Evolutionary conservation across 2,329 filamentous ascomycete genomes (phyloP).

Genomic region (Malbranchea cinnamomea): DNA sequence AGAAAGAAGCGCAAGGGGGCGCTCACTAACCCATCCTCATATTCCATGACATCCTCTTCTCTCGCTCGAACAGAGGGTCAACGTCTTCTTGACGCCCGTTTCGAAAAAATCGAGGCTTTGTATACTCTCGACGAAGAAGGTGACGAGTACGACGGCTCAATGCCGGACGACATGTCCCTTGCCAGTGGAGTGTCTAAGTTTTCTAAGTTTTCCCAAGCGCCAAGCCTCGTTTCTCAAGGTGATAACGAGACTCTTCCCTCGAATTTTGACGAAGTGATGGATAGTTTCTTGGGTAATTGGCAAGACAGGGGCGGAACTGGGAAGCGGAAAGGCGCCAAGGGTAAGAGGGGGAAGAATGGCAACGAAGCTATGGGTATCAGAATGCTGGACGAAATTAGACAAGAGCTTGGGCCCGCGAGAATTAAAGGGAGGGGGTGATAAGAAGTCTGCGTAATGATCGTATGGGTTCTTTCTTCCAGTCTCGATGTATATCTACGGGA

Average conservation of each 20-base stretch:
- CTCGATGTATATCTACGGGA: too few relatives aligned
- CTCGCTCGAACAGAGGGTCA: conserved; percentile 78
- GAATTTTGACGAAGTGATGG: conserved; percentile 82
- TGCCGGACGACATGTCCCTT: conserved; percentile 31
- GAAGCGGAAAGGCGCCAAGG: conserved; percentile 30
- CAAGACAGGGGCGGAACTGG: conserved; percentile 28
- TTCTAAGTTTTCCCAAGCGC: conserved; percentile 45
- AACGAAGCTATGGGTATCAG: conserved; percentile 68
- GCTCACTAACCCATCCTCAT: conserved; percentile 69
- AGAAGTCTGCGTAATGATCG: too few relatives aligned
- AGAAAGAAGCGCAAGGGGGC: conserved; percentile 93
- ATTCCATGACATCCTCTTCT: conserved; percentile 84
- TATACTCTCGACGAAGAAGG: conserved; percentile 50
- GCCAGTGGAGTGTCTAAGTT: conserved; percentile 25
- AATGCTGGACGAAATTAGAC: conserved; percentile 80
- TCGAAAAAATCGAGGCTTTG: conserved; percentile 77
- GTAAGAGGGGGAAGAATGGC: conserved; percentile 59
- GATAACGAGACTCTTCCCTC: conserved; percentile 44
- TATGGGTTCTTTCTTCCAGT: too few relatives aligned
- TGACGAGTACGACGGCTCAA: conserved; percentile 31
- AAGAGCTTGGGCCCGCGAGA: conserved; percentile 61
- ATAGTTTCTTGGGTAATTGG: conserved; percentile 68
- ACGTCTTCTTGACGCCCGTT: conserved; percentile 71
- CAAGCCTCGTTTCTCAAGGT: conserved; percentile 32
- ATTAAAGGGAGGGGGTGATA: conserved; percentile 32